Evolutionary conservation across 306 rosid species (phyloP), one percentile per base, ranked within the genome.

Genomic region (Prunus kanzakura): DNA sequence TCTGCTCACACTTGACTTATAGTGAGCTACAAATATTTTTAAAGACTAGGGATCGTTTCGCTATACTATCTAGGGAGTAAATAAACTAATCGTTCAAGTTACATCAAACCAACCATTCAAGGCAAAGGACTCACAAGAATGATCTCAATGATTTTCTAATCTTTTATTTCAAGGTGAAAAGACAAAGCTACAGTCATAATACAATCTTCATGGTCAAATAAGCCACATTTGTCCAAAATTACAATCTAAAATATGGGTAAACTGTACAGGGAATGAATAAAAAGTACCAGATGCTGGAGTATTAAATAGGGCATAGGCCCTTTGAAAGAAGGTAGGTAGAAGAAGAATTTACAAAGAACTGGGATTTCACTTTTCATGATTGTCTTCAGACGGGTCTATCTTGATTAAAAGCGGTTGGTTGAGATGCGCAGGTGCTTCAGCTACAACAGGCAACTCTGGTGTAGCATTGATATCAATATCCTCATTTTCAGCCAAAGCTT

Each of bases 341-440:
- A 75, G 67, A 84, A 84, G 87, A 86, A 91, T 93, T 82, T 89
- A 89, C 95, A 87, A 11, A 66, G n/a, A n/a, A 7, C 61, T 41
- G 20, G 69, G 19, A 52, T 69, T 83, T 84, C 80, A 84, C 58
- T 84, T 87, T 71, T 75, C 86, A 64, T 73, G 81, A 70, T 81
- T 81, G 71, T 82, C 82, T 63, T 75, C 77, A 46, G 85, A 68
- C 47, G 76, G 74, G 62, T 87, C 87, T 72, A 78, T 86, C 87
- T 87, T 90, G 86, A 95, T 83, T 68, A 91, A 77, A 75, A 94
- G 97, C 58, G 98, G 96, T 72, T 81, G 91, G 77, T 80, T 78
- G 75, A 92, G 90, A 85, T 92, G 88, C 63, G 55, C 78, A 13
- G 88, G 51, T 12, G 83, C 69, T 72, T 86, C 96, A 8, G 79